Evolutionary conservation across 1,139 yeast genomes (phyloP), one percentile per base, ranked within the genome.

Genomic region (Pichiaceae sp.): DNA sequence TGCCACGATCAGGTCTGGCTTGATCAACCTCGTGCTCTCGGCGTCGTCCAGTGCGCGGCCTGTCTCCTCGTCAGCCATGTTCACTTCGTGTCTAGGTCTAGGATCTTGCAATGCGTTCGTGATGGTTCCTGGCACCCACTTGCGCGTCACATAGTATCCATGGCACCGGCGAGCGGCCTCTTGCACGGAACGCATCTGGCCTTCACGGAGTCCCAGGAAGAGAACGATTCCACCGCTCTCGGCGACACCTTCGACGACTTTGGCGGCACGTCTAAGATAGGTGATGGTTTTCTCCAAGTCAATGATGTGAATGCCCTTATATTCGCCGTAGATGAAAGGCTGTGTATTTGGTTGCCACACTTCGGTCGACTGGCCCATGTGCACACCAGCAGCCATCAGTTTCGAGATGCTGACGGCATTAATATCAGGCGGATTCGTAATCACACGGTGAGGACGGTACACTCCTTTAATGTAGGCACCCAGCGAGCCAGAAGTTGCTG

Each of bases 81-180:
- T 78, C 38, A 85, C 78, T 61, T 84, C 95, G 41, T 69, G 70
- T 46, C 78, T 66, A 29, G 64, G 71, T 72, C 76, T 74, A 12
- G 91, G 75, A 29, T 85, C 81, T 56, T 79, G 84, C 28, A 78
- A 67, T 39, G 86, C 78, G 62, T 91, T 91, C 35, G 97, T 87
- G 48, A 91, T 70, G 19, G 95, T 83, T 47, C 98, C 98, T 2
- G 97, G 96, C 40, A 85, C 76, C 98, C 98, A 91, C 56, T 91
- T 76, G 37, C 76, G 72, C 29, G 84, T 72, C 23, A 91, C 91
- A 53, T 82, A 86, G 61, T 77, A 86, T 11, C 95, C 96, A 41
- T 74, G 69, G 37, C 79, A 68, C 51, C 95, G 73, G 38, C 68
- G 63, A 3, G 97, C 95, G 5, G 96, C 95, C 44, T 71, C 75